Evolutionary conservation across 2,329 filamentous ascomycete species (phyloP), one percentile per base, ranked within the genome.

Genomic region (Fulvia fulva): DNA sequence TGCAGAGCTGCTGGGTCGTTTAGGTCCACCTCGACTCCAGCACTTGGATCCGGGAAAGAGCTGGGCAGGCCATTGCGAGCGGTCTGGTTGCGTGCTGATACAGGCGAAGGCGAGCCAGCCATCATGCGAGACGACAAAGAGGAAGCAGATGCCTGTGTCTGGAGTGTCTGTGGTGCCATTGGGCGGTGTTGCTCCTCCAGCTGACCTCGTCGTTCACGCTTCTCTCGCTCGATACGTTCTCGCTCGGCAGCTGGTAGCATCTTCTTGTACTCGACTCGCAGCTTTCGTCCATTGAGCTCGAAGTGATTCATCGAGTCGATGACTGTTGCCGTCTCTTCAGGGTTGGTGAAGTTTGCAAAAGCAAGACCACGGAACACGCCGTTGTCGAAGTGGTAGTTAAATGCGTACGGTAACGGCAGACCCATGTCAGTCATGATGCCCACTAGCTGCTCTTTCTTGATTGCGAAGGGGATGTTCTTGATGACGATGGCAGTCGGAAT

Each of bases 311-410:
- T 88, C 53, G 88, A 83, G 58, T 96, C 89, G 62, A 99, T 99
- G 51, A 97, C 94, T 51, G 88, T 83, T 12, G 90, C 88, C 0
- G 94, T 99, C 75, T 99, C 94, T 64, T 97, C 90, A 1, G 94
- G 86, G 16, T 91, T 96, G 34, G 94, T 96, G 74, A 97, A 99
- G 77, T 99, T 99, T 71, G 94, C 94, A 78, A 99, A 99, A 1
- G 94, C 94, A 53, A 99, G 80, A 6, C 94, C 94, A 58, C 94
- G 83, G 79, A 99, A 99, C 26, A 99, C 92, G 26, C 94, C 94
- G 69, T 96, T 95, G 73, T 99, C 94, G 71, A 99, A 99, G 75
- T 99, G 94, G 71, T 99, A 97, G 80, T 99, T 99, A 81, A 99
- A 99, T 12, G 94, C 94, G 71, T 99, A 99, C 0, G 94, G 94